phyloP scores from a whole-genome alignment of 2,329 filamentous ascomycete species.

The Colletotrichum kahawae region DNA sequence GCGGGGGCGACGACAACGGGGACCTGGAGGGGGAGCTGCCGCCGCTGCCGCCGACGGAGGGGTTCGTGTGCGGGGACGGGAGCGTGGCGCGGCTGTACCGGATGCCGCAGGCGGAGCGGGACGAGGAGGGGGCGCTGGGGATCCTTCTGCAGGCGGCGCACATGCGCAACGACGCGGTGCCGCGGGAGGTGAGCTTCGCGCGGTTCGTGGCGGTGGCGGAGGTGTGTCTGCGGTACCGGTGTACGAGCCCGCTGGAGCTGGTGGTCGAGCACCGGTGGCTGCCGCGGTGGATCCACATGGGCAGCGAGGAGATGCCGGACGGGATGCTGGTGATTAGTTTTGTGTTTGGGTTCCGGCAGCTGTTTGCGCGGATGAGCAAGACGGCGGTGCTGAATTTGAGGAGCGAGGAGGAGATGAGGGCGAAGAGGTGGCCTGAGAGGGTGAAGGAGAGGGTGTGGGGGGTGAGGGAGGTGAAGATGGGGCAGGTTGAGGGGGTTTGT shows the following conservation, averaged over 20 bases:
- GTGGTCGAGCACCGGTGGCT: slow-evolving; percentile 57
- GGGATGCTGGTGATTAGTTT: slow-evolving; percentile 58
- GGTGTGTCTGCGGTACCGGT: slow-evolving; percentile 53
- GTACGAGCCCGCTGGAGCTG: slow-evolving; percentile 55
- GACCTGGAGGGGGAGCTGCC: slow-evolving; percentile 40
- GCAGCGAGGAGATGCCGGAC: slow-evolving; percentile 52
- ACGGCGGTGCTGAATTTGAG: slow-evolving; percentile 50
- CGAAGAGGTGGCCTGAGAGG: slow-evolving; percentile 50
- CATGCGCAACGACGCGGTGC: slow-evolving; percentile 51
- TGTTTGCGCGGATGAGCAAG: slow-evolving; percentile 57
- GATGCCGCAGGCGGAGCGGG: slow-evolving; percentile 57
- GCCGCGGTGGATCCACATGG: slow-evolving; percentile 54
- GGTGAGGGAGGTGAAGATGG: slow-evolving; percentile 53
- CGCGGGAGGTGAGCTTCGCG: slow-evolving; percentile 50
- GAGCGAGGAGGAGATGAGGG: slow-evolving; percentile 46
- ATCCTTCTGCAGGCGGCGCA: slow-evolving; percentile 57
- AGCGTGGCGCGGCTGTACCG: slow-evolving; percentile 51
- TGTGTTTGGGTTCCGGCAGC: slow-evolving; percentile 52
- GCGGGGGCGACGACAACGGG: slow-evolving; percentile 40
- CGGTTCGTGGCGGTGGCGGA: slow-evolving; percentile 58
- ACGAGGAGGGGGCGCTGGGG: slow-evolving; percentile 45
- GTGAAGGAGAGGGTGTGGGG: slow-evolving; percentile 55
- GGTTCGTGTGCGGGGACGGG: slow-evolving; percentile 46
- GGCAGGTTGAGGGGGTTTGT: slow-evolving; percentile 54
- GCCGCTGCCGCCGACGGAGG: slow-evolving; percentile 30